These are phyloP conservation scores for Colletotrichum australisinense DNA, from an alignment of 2,329 filamentous ascomycete genomes.

Conservation along the genomic window DNA sequence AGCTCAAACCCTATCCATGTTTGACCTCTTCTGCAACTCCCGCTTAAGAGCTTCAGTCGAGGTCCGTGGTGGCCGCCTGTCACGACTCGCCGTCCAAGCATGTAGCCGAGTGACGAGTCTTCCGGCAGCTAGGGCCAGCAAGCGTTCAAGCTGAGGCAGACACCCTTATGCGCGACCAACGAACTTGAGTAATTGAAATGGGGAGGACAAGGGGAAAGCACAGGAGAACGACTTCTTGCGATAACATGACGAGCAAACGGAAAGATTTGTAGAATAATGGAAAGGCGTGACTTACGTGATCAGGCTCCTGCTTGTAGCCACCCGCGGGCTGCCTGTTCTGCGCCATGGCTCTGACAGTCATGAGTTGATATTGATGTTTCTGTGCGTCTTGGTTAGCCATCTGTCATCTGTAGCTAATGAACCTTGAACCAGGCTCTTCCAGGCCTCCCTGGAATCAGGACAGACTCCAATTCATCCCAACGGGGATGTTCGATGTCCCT, in stretches of 20 bases:
- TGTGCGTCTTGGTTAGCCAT: constrained; percentile 36
- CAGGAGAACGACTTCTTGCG: neutral
- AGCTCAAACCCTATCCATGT: constrained; percentile 34
- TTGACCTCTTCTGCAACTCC: constrained; percentile 25
- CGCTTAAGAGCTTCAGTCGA: constrained; percentile 27
- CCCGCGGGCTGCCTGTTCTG: constrained; percentile 38
- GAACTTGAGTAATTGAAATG: constrained; percentile 15
- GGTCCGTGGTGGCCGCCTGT: constrained; percentile 34
- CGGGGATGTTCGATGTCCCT: constrained; percentile 34
- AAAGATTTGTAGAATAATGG: neutral
- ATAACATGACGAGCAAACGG: neutral
- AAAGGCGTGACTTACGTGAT: constrained; percentile 42
- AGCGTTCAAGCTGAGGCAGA: constrained; percentile 24
- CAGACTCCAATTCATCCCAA: constrained; percentile 22
- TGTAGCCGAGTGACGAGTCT: constrained; percentile 27
- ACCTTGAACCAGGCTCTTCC: constrained; percentile 34
- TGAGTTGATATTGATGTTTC: constrained; percentile 34
- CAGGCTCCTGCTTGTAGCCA: constrained; percentile 45
- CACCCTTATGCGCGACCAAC: constrained; percentile 22
- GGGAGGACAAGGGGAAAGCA: neutral
- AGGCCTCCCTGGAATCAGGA: constrained; percentile 2
- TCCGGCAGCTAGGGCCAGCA: constrained; percentile 11
- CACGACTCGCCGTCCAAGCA: constrained; percentile 33
- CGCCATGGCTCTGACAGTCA: constrained; percentile 38
- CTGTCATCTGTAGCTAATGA: constrained; percentile 35